Base-by-base conservation (phyloP, 2,329 filamentous ascomycete genomes). In the Drechslerella coelobrocha region DNA sequence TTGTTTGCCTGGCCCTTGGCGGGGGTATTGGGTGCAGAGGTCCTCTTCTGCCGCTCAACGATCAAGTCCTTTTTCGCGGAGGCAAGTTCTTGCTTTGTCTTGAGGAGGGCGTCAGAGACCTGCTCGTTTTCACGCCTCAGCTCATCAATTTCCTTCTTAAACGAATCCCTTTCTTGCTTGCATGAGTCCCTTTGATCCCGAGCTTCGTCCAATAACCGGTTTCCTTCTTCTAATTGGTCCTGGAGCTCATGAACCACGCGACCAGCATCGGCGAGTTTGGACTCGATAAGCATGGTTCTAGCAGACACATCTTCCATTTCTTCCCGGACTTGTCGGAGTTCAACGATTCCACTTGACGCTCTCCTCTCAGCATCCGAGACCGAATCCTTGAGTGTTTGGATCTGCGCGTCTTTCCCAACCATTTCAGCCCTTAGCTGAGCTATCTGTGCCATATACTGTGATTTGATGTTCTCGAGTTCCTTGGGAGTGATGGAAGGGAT, bases 381-480 rank as follows among this genome's bases (percentile, higher is more conserved):
- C 0, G 94, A 91, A 45, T 89, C 87, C 78, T 96, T 96, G 66
- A 97, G 84, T 31, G 89, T 93, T 54, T 88, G 84, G 34, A 94
- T 91, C 78, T 97, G 92, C 4, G 93, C 93, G 78, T 97, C 93
- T 76, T 94, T 95, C 52, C 94, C 94, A 75, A 88, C 92, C 8
- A 99, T 83, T 8, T 91, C 93, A 2, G 94, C 94, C 77, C 91
- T 94, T 17, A 99, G 85, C n/a, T 90, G 91, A 72, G 91, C 96
- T 68, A 99, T 96, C 78, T 97, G 91, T 0, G 92, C 96, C 55
- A 95, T 84, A 76, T 96, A 95, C 23, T 85, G 85, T 0, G 92
- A 97, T 78, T 97, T 97, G 69, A 97, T 83, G 12, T 89, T 90
- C 78, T 99, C 94, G 1, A 97, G 83, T 80, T 99, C 94, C 31